Conservation (phyloP, 768 basidiomycete genomes). For the Xerocomellus intermedius region DNA sequence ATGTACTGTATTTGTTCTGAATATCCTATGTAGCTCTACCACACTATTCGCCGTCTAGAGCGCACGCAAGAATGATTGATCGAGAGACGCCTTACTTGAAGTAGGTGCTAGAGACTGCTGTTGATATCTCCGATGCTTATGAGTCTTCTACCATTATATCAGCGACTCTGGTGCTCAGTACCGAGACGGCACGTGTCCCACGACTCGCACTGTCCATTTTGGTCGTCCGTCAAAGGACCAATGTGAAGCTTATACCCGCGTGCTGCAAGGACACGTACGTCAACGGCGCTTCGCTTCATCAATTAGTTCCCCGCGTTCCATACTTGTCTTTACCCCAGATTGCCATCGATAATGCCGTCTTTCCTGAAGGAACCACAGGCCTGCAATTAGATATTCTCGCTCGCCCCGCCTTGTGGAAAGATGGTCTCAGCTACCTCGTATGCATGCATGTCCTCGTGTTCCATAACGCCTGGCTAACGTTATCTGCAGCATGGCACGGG, state of each 20-base stretch:
- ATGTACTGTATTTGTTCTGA: not conserved
- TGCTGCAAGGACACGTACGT: slow-evolving; percentile 93
- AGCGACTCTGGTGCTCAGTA: slow-evolving; percentile 94
- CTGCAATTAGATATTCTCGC: slow-evolving; percentile 83
- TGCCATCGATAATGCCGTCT: slow-evolving; percentile 85
- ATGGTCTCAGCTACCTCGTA: slow-evolving; percentile 78
- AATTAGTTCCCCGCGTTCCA: slow-evolving; percentile 12
- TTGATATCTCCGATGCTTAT: slow-evolving; percentile 17
- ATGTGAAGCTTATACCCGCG: slow-evolving; percentile 89
- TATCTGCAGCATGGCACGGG: slow-evolving; percentile 78
- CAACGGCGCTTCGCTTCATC: slow-evolving; percentile 19
- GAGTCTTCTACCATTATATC: slow-evolving; percentile 12
- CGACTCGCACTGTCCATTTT: slow-evolving; percentile 80
- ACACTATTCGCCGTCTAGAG: slow-evolving; percentile 82
- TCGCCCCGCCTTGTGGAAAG: slow-evolving; percentile 84
- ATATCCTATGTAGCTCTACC: slow-evolving; percentile 60
- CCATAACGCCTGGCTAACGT: slow-evolving; percentile 14
- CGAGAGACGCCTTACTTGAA: slow-evolving; percentile 84
- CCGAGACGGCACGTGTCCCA: slow-evolving; percentile 86
- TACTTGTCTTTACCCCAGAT: slow-evolving; percentile 51
- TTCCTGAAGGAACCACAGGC: slow-evolving; percentile 89
- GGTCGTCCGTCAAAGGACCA: slow-evolving; percentile 82
- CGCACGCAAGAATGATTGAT: slow-evolving; percentile 71
- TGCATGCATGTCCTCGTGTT: slow-evolving; percentile 29
- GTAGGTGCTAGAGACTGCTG: slow-evolving; percentile 42